Evolutionary conservation across 1,284 basidiomycete genomes (phyloP).

Genomic region (Melampsora larici-populina): DNA sequence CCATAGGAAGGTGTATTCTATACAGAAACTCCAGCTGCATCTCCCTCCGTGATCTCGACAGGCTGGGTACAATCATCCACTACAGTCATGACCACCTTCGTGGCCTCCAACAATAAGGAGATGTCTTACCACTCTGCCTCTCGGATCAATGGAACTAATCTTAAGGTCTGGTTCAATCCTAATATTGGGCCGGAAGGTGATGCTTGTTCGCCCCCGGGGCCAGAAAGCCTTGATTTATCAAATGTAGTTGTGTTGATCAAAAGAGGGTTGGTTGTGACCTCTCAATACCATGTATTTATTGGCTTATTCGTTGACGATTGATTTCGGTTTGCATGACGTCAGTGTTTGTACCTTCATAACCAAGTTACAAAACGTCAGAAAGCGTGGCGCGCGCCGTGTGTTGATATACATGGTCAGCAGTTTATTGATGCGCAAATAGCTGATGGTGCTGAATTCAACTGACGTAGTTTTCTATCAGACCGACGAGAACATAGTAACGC

Average conservation of each 20-base stretch:
- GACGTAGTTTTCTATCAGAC: not conserved
- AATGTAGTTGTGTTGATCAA: conserved; percentile 32
- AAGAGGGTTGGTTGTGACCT: conserved; percentile 24
- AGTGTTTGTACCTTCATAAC: not conserved
- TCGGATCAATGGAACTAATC: conserved; percentile 6
- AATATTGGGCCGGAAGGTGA: conserved; percentile 14
- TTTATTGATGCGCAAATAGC: not conserved
- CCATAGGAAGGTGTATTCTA: conserved; percentile 34
- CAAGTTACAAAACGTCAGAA: not conserved
- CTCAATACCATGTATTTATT: not conserved
- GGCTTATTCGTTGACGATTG: not conserved
- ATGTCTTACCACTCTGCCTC: conserved; percentile 25
- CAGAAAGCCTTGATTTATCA: conserved; percentile 20
- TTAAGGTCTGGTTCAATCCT: conserved; percentile 25
- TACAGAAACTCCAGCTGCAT: conserved; percentile 25
- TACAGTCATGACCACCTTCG: not conserved
- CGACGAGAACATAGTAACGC: not conserved
- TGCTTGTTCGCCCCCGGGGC: conserved; percentile 20
- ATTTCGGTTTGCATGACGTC: not conserved
- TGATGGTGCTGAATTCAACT: not conserved
- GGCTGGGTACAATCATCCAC: conserved; percentile 21
- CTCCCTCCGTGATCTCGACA: conserved; percentile 25
- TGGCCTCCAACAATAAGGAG: conserved; percentile 13
- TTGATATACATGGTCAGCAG: not conserved
- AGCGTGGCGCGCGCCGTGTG: not conserved